Conservation (phyloP, 805 yeast species). For the Saccharomycopsis guyanensis region DNA sequence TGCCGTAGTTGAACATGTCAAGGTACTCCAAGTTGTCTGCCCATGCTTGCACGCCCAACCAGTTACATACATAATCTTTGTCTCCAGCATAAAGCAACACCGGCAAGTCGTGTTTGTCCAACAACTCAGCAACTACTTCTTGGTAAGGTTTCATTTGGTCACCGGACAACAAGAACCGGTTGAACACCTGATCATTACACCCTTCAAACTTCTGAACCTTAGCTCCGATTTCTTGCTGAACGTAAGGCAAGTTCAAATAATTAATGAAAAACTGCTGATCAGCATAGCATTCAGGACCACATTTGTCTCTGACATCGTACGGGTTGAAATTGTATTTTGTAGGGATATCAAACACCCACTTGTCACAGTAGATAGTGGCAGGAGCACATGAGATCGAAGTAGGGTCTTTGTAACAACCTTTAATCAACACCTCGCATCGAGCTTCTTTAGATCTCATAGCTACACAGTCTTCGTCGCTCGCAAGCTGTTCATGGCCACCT, state of each 20-base stretch:
- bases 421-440: slow-evolving; percentile 54
- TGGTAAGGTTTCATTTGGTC: slow-evolving; percentile 93
- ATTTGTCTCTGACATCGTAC: slow-evolving; percentile 77
- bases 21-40: slow-evolving; percentile 61
- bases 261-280: slow-evolving; percentile 66
- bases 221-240: slow-evolving; percentile 79
- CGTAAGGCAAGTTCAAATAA: slow-evolving; percentile 70
- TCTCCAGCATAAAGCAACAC: slow-evolving; percentile 92
- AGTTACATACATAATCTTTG: slow-evolving; percentile 86
- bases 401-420: slow-evolving; percentile 55
- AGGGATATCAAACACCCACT: slow-evolving; percentile 73
- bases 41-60: slow-evolving; percentile 90
- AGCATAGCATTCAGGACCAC: slow-evolving; percentile 78
- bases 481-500: slow-evolving; percentile 62
- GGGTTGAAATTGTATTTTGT: slow-evolving; percentile 82
- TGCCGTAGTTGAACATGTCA: slow-evolving; percentile 40
- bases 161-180: slow-evolving; percentile 76
- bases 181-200: slow-evolving; percentile 72
- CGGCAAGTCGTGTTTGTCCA: slow-evolving; percentile 49
- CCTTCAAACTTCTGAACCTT: slow-evolving; percentile 73
- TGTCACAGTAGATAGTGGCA: slow-evolving; percentile 84
- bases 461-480: slow-evolving; percentile 62
- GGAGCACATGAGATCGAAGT: slow-evolving; percentile 76
- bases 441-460: slow-evolving; percentile 55
- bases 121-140: slow-evolving; percentile 57